Conservation (phyloP, 306 rosid genomes). For the Lathyrus tuberosus region DNA sequence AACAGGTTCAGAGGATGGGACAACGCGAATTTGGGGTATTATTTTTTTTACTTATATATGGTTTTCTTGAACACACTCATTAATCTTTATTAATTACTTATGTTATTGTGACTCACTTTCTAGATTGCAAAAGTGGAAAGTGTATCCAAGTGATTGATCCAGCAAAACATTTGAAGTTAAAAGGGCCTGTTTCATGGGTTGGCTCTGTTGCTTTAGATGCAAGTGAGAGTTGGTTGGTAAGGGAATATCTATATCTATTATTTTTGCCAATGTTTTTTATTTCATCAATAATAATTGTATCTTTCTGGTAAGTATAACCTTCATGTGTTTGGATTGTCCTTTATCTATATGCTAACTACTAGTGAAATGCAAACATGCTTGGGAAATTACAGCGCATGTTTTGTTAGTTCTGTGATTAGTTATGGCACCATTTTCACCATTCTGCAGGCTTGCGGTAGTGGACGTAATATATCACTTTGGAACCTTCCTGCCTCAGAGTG, state of each 20-base stretch:
- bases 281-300: conserved; percentile 11
- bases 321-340: conserved; percentile 15
- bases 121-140: conserved; percentile 91
- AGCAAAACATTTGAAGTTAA: conserved; percentile 55
- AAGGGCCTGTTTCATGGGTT: conserved; percentile 63
- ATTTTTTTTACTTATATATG: conserved; percentile 8
- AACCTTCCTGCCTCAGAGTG: conserved; percentile 91
- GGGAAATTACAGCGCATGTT: not conserved
- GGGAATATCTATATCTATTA: conserved; percentile 39
- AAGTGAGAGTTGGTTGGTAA: conserved; percentile 96
- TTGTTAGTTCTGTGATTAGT: conserved; percentile 27
- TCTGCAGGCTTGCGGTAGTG: conserved; percentile 78
- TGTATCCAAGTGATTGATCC: conserved; percentile 70
- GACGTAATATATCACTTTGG: conserved; percentile 83
- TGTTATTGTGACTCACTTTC: conserved; percentile 37
- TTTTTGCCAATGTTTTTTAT: conserved; percentile 3
- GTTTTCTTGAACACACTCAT: conserved; percentile 18
- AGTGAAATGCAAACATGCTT: conserved; percentile 24
- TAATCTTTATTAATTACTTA: conserved; percentile 20
- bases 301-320: conserved; percentile 18
- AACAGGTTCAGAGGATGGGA: conserved; percentile 97
- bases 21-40: conserved; percentile 89
- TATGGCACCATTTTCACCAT: conserved; percentile 34
- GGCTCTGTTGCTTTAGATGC: conserved; percentile 83
- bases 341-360: conserved; percentile 19